Conservation (phyloP, 73 alveolate species). For the Uronychia binucleata region DNA sequence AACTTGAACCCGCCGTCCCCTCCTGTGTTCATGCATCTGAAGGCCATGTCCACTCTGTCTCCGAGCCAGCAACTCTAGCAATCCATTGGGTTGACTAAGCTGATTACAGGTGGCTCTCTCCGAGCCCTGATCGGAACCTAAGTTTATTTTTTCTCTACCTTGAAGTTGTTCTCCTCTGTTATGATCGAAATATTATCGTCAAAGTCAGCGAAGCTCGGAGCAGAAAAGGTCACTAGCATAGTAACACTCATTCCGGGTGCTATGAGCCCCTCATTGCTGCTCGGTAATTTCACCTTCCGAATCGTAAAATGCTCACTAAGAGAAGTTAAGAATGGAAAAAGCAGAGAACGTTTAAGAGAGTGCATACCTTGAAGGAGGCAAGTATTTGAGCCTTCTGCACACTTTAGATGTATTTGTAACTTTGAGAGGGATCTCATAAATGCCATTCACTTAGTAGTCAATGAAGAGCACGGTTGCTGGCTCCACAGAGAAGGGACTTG, state of each 20-base stretch:
- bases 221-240: slow-evolving; percentile 82
- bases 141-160: too few species aligned
- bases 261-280: slow-evolving; percentile 72
- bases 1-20: slow-evolving; percentile 97
- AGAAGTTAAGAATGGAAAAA: background rate
- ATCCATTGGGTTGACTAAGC: slow-evolving; percentile 87
- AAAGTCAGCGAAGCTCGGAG: slow-evolving; percentile 93
- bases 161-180: slow-evolving; percentile 90
- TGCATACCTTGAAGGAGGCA: slow-evolving; percentile 77
- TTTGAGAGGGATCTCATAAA: slow-evolving; percentile 89
- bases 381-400: slow-evolving; percentile 76
- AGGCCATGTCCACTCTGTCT: slow-evolving; percentile 90
- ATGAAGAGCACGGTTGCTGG: slow-evolving; percentile 82
- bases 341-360: too few species aligned
- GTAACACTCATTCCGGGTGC: slow-evolving; percentile 97
- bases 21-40: slow-evolving; percentile 93
- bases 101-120: slow-evolving; percentile 94
- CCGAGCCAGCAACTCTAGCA: slow-evolving; percentile 94
- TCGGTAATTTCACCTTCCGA: slow-evolving; percentile 79
- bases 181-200: slow-evolving; percentile 84
- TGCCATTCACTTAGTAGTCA: slow-evolving; percentile 89
- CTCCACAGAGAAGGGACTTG: slow-evolving; percentile 82
- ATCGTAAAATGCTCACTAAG: slow-evolving; percentile 83
- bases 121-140: slow-evolving; percentile 91
- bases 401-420: slow-evolving; percentile 84